Evolutionary conservation across 148 eudicot species (phyloP), one percentile per base, ranked within the genome.

Genomic region (Hydrangea macrophylla): DNA sequence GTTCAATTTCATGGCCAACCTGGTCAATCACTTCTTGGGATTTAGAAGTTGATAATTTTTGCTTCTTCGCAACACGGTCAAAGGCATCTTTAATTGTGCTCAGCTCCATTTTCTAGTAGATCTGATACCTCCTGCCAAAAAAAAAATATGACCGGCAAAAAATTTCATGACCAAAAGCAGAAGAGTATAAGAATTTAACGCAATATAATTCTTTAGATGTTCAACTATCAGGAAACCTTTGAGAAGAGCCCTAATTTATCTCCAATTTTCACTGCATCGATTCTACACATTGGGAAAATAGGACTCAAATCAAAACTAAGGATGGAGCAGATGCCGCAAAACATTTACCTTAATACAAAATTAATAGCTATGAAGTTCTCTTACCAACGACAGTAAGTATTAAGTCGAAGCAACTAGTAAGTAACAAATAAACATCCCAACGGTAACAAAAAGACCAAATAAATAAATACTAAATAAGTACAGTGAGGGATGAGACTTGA

Each of bases 1-100:
- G 79, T 51, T 74, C 81, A 13, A 85, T 63, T 75, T 80, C 89
- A 60, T 50, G 75, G 50, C 72, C 59, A 64, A 85, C 72, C 68
- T 74, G 73, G 55, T 78, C 75, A 40, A 85, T 81, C 28, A 82
- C 71, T 75, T 85, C 84, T 39, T 61, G 68, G 39, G 81, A 82
- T 75, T 75, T 78, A 3, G 89, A 82, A 61, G 76, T 60, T 13
- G 81, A 78, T 10, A 82, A 35, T 66, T 82, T 85, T 62, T 73
- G 89, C 80, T 76, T 85, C 82, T 85, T 85, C 7, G 70, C 58
- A 30, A 78, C 86, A 15, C 81, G 82, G 31, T 79, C 83, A 64
- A 85, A 82, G 31, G 83, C 81, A 65, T 75, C 82, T 61, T 65
- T 81, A 56, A 85, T 25, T 18, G 42, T 51, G 60, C 54, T 80